These are phyloP conservation scores for Arthroderma sp. DNA, from an alignment of 2,329 filamentous ascomycete species.

Conservation along the genomic window DNA sequence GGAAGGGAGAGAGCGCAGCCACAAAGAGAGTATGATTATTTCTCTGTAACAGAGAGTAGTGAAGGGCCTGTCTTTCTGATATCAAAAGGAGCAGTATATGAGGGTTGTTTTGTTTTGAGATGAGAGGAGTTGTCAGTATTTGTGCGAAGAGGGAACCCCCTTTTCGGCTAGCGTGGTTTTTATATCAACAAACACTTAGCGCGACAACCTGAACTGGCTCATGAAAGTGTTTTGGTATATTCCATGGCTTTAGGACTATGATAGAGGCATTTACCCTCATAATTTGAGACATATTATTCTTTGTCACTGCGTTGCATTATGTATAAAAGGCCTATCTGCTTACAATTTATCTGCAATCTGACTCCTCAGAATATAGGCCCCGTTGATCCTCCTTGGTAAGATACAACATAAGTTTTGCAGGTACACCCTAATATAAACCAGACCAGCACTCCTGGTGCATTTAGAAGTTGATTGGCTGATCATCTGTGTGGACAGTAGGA, in stretches of 20 bases:
- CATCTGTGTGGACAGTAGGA: constrained; percentile 18
- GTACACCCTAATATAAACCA: not conserved
- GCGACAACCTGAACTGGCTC: too few relatives aligned
- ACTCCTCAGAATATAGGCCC: not conserved
- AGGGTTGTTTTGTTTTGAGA: constrained; percentile 1
- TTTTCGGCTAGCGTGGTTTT: constrained; percentile 2
- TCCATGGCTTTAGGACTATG: too few relatives aligned
- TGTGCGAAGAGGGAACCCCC: not conserved
- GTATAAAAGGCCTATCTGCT: not conserved
- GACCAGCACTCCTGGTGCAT: too few relatives aligned
- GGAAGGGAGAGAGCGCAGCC: too few relatives aligned
- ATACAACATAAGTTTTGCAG: not conserved
- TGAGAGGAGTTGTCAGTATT: not conserved
- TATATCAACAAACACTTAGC: constrained; percentile 1
- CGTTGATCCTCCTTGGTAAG: not conserved
- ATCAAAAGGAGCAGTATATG: not conserved
- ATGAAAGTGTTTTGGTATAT: too few relatives aligned
- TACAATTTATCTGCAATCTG: not conserved
- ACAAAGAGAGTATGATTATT: too few relatives aligned
- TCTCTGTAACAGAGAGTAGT: too few relatives aligned
- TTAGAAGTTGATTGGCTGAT: not conserved
- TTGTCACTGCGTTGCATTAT: not conserved
- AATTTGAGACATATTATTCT: not conserved
- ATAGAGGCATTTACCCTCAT: too few relatives aligned
- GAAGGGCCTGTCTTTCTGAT: not conserved